Evolutionary conservation across 768 basidiomycete species (phyloP), one percentile per base, ranked within the genome.

Genomic region (Mycena pura): DNA sequence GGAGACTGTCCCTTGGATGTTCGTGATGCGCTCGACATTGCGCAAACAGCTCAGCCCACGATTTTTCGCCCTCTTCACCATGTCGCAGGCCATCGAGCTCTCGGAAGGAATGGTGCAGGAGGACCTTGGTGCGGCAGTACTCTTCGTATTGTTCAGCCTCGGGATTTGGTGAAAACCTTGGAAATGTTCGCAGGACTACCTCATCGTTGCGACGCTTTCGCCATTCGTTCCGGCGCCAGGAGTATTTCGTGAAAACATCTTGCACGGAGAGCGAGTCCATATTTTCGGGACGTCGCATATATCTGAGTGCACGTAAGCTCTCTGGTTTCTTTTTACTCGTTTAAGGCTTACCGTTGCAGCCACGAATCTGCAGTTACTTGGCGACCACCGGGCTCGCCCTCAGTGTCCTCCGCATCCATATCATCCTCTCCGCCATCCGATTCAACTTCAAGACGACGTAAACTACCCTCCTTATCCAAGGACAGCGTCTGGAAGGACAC

Each of bases 41-140:
- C n/a, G n/a, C n/a, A n/a, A n/a, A n/a, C n/a, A n/a, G n/a, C n/a
- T n/a, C n/a, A n/a, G n/a, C n/a, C n/a, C n/a, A n/a, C n/a, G n/a
- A n/a, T n/a, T n/a, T n/a, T n/a, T n/a, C n/a, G n/a, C n/a, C n/a
- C n/a, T n/a, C n/a, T n/a, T n/a, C n/a, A n/a, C n/a, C n/a, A n/a
- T n/a, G n/a, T n/a, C n/a, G n/a, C n/a, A n/a, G n/a, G n/a, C n/a
- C n/a, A n/a, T n/a, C n/a, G 22, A 60, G 24, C 14, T 39, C 15
- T 46, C 57, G 45, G 40, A 70, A 68, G 11, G 68, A 64, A 36
- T 67, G 66, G 53, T 68, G 64, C n/a, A 69, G 50, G 10, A 65
- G 41, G 15, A 67, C 36, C 39, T 65, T 62, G 9, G 57, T 60
- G 24, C 50, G 44, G 39, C 68, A 69, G 34, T 65, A 69, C 21